phyloP scores from a whole-genome alignment of 2,329 filamentous ascomycete genomes.

The Scedosporium minutisporum region DNA sequence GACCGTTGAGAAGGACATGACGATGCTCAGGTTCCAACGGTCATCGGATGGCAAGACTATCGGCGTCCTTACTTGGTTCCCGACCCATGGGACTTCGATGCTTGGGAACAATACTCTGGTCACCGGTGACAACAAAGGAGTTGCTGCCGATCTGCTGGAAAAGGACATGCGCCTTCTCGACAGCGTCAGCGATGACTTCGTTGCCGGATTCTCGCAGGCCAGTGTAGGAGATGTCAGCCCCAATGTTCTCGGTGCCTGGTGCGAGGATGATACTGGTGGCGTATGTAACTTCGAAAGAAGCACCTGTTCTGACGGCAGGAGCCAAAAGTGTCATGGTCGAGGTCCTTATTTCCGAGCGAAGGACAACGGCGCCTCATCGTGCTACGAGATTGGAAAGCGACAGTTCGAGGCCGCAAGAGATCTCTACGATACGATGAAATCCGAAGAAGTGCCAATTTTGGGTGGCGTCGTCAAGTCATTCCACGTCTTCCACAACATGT shows the following conservation, averaged over 20 bases:
- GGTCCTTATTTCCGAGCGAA: slow-evolving; percentile 59
- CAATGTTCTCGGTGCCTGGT: slow-evolving; percentile 79
- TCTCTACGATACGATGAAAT: slow-evolving; percentile 9
- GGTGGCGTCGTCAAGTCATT: slow-evolving; percentile 67
- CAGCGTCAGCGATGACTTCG: slow-evolving; percentile 56
- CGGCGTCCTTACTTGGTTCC: slow-evolving; percentile 82
- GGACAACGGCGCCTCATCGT: slow-evolving; percentile 64
- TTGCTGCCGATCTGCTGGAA: slow-evolving; percentile 77
- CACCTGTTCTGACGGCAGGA: slow-evolving; percentile 65
- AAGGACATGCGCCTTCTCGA: slow-evolving; percentile 47
- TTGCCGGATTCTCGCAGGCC: slow-evolving; percentile 86
- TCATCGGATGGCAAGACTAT: slow-evolving; percentile 62
- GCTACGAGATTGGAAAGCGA: slow-evolving; percentile 66
- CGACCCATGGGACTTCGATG: slow-evolving; percentile 84
- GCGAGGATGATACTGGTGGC: slow-evolving; percentile 70
- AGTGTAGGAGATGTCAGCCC: slow-evolving; percentile 88
- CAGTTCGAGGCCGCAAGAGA: slow-evolving; percentile 52
- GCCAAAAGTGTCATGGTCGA: slow-evolving; percentile 62
- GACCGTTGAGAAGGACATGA: slow-evolving; percentile 64
- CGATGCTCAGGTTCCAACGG: slow-evolving; percentile 64
- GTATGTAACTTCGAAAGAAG: slow-evolving; percentile 71
- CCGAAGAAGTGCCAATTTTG: slow-evolving; percentile 36
- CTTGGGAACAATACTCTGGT: slow-evolving; percentile 83
- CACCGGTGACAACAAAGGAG: slow-evolving; percentile 86
- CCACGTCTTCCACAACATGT: slow-evolving; percentile 79